Evolutionary conservation across 1,139 yeast genomes (phyloP).

Genomic region (Taphrina sp.): DNA sequence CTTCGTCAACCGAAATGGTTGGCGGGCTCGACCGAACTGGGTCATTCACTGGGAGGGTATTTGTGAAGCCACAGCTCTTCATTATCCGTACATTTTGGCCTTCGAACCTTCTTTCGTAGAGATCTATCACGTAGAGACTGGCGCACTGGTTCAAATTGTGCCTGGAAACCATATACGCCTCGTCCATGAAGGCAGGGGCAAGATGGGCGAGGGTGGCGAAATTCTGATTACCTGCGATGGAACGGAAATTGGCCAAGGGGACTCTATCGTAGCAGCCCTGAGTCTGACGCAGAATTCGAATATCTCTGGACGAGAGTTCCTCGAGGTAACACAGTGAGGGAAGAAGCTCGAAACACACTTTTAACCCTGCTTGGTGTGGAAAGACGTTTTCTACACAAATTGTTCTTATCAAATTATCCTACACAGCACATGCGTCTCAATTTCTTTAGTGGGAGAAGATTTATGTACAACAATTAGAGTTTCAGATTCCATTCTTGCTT

Average conservation of each 20-base stretch:
- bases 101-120: conserved; percentile 90
- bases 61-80: conserved; percentile 86
- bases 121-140: conserved; percentile 84
- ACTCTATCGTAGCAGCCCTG: conserved; percentile 21
- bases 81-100: conserved; percentile 89
- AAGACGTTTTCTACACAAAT: too few species aligned
- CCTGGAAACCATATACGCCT: conserved; percentile 86
- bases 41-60: conserved; percentile 95
- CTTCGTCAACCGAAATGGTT: conserved; percentile 89
- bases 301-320: too few species aligned
- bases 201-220: conserved; percentile 89
- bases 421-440: too few species aligned
- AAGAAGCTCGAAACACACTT: too few species aligned
- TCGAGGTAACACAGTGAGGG: too few species aligned
- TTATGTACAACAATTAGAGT: too few species aligned
- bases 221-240: conserved; percentile 83
- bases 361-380: too few species aligned
- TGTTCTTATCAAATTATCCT: too few species aligned
- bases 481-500: too few species aligned
- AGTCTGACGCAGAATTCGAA: conserved; percentile 21
- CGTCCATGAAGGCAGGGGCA: conserved; percentile 46
- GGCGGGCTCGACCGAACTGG: conserved; percentile 95
- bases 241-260: conserved; percentile 18
- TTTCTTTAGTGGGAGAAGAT: too few species aligned
- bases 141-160: conserved; percentile 80